Conservation (phyloP, 2,329 filamentous ascomycete genomes). For the Pseudodiploospora longispora region DNA sequence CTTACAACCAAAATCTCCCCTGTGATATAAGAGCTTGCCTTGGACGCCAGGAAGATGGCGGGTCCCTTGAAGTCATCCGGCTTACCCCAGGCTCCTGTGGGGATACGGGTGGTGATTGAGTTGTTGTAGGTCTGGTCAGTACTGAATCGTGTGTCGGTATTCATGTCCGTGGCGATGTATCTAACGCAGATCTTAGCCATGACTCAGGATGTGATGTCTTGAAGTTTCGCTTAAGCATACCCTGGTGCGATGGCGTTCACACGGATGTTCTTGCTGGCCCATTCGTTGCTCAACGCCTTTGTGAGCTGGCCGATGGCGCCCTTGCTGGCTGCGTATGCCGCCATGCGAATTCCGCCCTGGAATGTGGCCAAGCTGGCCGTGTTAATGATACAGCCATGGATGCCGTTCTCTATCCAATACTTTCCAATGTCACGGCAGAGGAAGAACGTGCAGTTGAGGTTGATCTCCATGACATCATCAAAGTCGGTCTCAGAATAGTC, state of each 20-base stretch:
- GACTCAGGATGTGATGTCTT: too few species aligned
- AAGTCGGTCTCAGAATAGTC: not conserved
- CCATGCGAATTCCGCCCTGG: slow-evolving; percentile 2
- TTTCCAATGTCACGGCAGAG: slow-evolving; percentile 3
- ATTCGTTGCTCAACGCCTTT: not conserved
- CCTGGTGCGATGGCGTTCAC: slow-evolving; percentile 3
- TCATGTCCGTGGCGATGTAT: slow-evolving; percentile 3
- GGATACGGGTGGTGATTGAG: slow-evolving; percentile 1
- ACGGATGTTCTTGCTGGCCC: slow-evolving; percentile 1
- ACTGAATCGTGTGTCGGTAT: not conserved
- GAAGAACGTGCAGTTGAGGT: slow-evolving; percentile 1
- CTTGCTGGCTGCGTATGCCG: slow-evolving; percentile 1
- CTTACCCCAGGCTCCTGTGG: not conserved
- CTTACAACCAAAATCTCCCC: slow-evolving; percentile 1
- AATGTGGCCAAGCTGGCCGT: slow-evolving; percentile 1
- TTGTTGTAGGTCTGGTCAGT: not conserved
- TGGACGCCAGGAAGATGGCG: not conserved
- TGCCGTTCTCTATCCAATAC: slow-evolving; percentile 3
- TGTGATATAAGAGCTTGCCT: slow-evolving; percentile 1
- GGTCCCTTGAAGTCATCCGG: slow-evolving; percentile 3
- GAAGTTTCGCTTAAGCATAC: not conserved
- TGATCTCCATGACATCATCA: slow-evolving; percentile 1
- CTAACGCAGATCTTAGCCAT: not conserved
- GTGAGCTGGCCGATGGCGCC: not conserved
- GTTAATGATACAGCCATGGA: slow-evolving; percentile 1